Conservation (phyloP, 129 eudicot species). For the Flaveria ramosissima region DNA sequence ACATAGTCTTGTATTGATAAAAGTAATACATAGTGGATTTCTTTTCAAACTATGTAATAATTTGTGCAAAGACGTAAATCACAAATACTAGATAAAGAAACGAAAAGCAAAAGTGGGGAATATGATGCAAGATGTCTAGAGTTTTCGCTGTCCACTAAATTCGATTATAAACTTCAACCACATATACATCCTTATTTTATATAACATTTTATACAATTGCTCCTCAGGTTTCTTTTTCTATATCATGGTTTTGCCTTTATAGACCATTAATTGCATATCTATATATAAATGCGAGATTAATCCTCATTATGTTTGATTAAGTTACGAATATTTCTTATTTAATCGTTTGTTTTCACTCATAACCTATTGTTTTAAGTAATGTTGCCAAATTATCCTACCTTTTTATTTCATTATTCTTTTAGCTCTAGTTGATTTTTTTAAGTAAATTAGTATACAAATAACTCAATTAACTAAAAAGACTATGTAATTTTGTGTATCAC, state of each 20-base stretch:
- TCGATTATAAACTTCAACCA: not conserved
- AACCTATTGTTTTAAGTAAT: not conserved
- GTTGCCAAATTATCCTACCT: not conserved
- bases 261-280: not conserved
- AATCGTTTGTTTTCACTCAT: not conserved
- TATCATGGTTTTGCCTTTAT: not conserved
- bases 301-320: not conserved
- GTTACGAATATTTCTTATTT: not conserved
- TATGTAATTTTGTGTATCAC: no score
- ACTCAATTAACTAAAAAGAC: not conserved
- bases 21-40: no score
- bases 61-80: no score
- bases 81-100: not conserved
- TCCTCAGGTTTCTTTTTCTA: not conserved
- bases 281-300: not conserved
- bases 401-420: no score
- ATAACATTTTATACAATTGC: not conserved
- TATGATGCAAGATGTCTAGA: not conserved
- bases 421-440: no score
- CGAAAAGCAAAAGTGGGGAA: not conserved
- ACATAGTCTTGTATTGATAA: no score
- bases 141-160: conserved; percentile 7
- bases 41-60: no score
- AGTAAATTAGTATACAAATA: no score
- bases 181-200: not conserved